Conservation (phyloP, 2,329 filamentous ascomycete genomes). For the Didymella arachidicola region DNA sequence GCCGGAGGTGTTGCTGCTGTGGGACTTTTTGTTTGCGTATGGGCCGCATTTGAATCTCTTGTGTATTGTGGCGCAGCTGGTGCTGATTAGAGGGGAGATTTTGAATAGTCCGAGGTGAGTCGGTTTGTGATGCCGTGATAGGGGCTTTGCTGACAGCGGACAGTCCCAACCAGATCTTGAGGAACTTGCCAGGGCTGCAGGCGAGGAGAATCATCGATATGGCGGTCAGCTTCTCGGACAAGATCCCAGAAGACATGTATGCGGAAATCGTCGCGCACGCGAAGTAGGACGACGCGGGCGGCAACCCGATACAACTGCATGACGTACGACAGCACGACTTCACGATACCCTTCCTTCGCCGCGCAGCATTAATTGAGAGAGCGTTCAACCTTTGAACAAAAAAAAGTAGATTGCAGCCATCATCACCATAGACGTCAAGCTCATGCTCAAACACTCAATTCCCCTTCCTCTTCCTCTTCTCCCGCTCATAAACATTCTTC, state of each 20-base stretch:
- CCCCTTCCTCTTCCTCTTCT: constrained; percentile 75
- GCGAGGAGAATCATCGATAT: constrained; percentile 84
- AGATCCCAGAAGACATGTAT: constrained; percentile 90
- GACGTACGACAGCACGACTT: constrained; percentile 18
- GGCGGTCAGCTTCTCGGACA: constrained; percentile 84
- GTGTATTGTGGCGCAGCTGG: constrained; percentile 94
- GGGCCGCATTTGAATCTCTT: constrained; percentile 93
- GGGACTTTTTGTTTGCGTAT: constrained; percentile 98
- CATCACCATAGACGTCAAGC: background rate
- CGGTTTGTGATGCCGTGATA: background rate
- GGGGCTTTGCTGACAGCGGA: background rate
- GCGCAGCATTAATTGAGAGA: background rate
- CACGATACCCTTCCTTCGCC: constrained; percentile 16
- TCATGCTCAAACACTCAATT: background rate
- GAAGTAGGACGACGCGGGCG: constrained; percentile 57
- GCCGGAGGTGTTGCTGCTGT: constrained; percentile 89
- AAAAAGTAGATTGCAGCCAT: background rate
- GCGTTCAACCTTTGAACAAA: background rate
- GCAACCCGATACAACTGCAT: background rate
- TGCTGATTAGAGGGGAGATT: constrained; percentile 85
- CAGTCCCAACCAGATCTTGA: constrained; percentile 91
- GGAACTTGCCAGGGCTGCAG: constrained; percentile 84
- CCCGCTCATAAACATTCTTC: constrained; percentile 86
- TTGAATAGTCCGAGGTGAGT: constrained; percentile 81
- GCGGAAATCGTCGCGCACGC: constrained; percentile 89